A percentile compares a stretch with the other conserved stretches of the same genome.
Evolutionary conservation across 345 rosid genomes (phyloP).

Genomic region (Corymbia maculata): DNA sequence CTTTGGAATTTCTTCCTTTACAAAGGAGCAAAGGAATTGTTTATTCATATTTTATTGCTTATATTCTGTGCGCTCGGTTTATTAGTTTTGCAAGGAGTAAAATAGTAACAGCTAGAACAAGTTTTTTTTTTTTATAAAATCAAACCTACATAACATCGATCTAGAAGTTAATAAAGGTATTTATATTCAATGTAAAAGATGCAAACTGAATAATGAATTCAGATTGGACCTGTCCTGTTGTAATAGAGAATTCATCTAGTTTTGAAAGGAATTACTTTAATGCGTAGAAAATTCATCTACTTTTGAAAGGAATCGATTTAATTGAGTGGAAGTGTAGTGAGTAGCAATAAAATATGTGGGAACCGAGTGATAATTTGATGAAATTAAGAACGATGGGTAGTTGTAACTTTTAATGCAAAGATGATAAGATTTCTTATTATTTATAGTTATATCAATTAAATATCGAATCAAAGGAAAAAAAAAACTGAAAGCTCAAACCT

Average conservation of each 20-base stretch:
- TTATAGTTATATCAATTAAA: too few species aligned
- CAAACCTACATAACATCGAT: not conserved
- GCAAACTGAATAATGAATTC: not conserved
- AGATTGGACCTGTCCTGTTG: not conserved
- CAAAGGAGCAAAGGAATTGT: not conserved
- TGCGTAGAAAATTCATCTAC: too few species aligned
- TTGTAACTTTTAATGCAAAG: not conserved
- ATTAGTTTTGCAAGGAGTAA: not conserved
- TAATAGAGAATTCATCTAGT: not conserved
- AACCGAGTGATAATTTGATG: not conserved
- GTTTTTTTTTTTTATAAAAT: too few species aligned
- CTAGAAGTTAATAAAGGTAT: not conserved
- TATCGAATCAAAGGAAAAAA: not conserved
- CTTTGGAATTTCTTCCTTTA: not conserved
- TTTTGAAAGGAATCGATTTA: too few species aligned
- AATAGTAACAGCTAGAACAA: not conserved
- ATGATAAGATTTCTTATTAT: not conserved
- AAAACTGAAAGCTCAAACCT: not conserved
- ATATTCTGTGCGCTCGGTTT: too few species aligned
- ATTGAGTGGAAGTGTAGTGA: not conserved
- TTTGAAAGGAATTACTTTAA: not conserved
- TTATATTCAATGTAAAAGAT: too few species aligned
- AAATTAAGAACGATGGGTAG: not conserved
- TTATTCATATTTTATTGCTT: too few species aligned
- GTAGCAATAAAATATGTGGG: too few species aligned